Evolutionary conservation across 2,329 filamentous ascomycete species (phyloP), one percentile per base, ranked within the genome.

Genomic region (Aspergillus sp.): DNA sequence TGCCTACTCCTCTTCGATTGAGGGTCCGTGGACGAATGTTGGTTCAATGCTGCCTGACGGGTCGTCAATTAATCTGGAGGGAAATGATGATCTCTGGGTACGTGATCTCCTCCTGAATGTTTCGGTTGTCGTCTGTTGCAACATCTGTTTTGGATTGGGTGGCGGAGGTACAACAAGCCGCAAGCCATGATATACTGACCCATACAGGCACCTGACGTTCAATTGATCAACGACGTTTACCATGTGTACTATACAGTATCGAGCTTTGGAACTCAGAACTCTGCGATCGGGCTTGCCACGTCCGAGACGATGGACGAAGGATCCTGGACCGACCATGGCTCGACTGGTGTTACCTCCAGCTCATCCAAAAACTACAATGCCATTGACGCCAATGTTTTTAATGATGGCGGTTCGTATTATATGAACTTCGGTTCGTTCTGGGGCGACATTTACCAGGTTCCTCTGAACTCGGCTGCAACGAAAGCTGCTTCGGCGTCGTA

Each of bases 381-480:
- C 40, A 82, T 88, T 54, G 85, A 83, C 55, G 65, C 72, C 7
- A 78, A 77, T 52, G 66, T 82, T 32, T 62, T 81, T 48, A 55
- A 64, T 27, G 69, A 67, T 8, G 65, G 62, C 42, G 57, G 50
- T 33, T 57, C 51, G 7, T 73, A 73, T 51, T 71, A 73, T 45
- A 64, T 83, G 51, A 79, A 73, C 48, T 88, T 85, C 47, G 85
- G 84, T 38, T 83, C 79, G n/a, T 88, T 85, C 73, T 88, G 83
- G 82, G 62, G 69, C 7, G 77, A 82, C 56, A 72, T 87, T 45
- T 84, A 77, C 69, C 78, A 81, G 58, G 77, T 81, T 37, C 50
- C 58, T 7, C 47, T 62, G 5, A 61, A 65, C 9, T 43, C 53
- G 4, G 39, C 30, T 31, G 39, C 39, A 37, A 42, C 53, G 35